Evolutionary conservation across 805 yeast genomes (phyloP).

Genomic region (Yarrowia sp.): DNA sequence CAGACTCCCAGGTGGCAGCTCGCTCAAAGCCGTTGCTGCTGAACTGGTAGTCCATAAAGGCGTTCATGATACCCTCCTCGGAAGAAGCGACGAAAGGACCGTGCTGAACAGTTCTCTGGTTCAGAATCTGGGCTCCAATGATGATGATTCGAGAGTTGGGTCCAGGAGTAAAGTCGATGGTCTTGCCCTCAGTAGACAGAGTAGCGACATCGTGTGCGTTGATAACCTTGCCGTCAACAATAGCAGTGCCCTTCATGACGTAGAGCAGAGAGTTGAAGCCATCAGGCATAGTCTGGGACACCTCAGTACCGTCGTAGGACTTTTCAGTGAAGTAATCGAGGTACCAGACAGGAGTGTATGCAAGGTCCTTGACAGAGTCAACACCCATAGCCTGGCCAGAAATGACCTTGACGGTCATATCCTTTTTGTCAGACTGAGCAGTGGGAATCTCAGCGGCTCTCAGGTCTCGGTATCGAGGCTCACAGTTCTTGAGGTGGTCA

Average conservation of each 20-base stretch:
- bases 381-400: conserved; percentile 79
- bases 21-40: conserved; percentile 50
- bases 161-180: conserved; percentile 14
- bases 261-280: conserved; percentile 6
- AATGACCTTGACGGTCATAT: conserved; percentile 69
- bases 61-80: conserved; percentile 68
- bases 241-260: conserved; percentile 20
- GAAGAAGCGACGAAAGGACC: conserved; percentile 90
- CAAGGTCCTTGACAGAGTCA: conserved; percentile 72
- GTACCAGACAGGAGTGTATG: conserved; percentile 63
- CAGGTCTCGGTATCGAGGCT: conserved; percentile 80
- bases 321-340: conserved; percentile 67
- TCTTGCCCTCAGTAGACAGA: conserved; percentile 4
- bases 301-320: conserved; percentile 40
- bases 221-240: conserved; percentile 3
- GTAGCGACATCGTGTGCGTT: conserved; percentile 12
- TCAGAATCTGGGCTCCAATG: conserved; percentile 12
- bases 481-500: conserved; percentile 62
- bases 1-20: conserved; percentile 48
- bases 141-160: conserved; percentile 16
- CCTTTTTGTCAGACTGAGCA: conserved; percentile 67
- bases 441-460: conserved; percentile 71
- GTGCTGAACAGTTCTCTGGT: conserved; percentile 66
- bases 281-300: conserved; percentile 13
- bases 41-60: conserved; percentile 73